phyloP scores from a whole-genome alignment of 2,329 filamentous ascomycete genomes.

The Colletotrichum tropicale region DNA sequence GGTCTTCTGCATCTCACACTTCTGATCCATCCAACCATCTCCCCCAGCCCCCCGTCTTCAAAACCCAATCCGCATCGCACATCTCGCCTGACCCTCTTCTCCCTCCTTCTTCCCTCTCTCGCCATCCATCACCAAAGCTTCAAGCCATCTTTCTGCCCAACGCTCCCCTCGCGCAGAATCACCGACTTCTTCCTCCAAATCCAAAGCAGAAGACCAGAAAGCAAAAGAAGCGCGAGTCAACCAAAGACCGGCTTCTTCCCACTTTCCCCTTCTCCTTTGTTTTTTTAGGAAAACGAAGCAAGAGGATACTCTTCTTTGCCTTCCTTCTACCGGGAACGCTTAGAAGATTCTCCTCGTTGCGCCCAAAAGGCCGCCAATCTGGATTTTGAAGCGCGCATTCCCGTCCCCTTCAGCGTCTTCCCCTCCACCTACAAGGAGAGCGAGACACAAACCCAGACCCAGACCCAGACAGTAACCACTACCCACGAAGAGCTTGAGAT shows the following conservation, averaged over 20 bases:
- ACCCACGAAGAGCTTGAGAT: constrained; percentile 90
- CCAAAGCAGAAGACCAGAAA: constrained; percentile 21
- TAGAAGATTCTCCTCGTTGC: constrained; percentile 68
- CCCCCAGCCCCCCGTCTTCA: constrained; percentile 24
- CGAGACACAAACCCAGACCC: constrained; percentile 41
- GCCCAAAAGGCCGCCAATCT: constrained; percentile 87
- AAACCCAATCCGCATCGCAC: constrained; percentile 25
- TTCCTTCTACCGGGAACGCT: constrained; percentile 59
- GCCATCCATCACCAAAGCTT: constrained; percentile 20
- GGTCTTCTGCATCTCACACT: constrained; percentile 4
- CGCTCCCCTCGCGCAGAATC: neutral
- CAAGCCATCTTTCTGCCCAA: constrained; percentile 4
- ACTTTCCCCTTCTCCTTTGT: constrained; percentile 52
- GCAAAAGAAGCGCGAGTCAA: constrained; percentile 23
- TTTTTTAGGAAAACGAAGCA: constrained; percentile 64
- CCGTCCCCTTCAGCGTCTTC: constrained; percentile 99
- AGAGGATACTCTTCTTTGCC: constrained; percentile 74
- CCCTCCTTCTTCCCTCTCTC: constrained; percentile 21
- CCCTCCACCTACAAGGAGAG: constrained; percentile 89
- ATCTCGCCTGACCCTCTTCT: constrained; percentile 20
- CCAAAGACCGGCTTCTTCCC: constrained; percentile 30
- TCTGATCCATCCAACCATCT: constrained; percentile 17
- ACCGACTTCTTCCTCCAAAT: constrained; percentile 11
- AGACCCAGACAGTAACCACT: constrained; percentile 59
- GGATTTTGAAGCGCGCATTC: constrained; percentile 99